A percentile compares a stretch with the other conserved stretches of the same genome.
These are phyloP conservation scores for Pythium brassicae DNA, from an alignment of 352 stramenopile species.

Conservation along the genomic window DNA sequence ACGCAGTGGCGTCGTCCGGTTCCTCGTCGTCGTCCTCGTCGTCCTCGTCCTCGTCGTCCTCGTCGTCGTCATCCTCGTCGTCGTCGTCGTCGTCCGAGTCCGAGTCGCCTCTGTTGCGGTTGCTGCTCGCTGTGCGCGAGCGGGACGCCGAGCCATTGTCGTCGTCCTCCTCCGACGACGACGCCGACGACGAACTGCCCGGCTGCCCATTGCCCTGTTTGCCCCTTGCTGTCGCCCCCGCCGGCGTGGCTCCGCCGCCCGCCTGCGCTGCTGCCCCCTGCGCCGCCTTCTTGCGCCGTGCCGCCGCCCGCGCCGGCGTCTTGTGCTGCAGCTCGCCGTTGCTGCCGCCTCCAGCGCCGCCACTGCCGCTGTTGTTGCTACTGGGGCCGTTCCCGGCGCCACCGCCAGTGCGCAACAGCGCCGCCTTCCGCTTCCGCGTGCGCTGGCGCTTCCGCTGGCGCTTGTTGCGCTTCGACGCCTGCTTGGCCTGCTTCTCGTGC, in stretches of 20 bases:
- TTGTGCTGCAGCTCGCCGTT: constrained; percentile 28
- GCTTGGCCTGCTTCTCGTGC: constrained; percentile 85
- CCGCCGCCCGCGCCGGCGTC: constrained; percentile 18
- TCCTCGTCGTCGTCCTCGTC: constrained; percentile 29
- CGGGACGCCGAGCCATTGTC: constrained; percentile 22
- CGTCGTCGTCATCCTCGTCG: constrained; percentile 45
- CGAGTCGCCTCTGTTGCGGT: constrained; percentile 42
- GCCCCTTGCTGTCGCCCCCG: background rate
- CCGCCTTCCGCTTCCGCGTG: constrained; percentile 80
- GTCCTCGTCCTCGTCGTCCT: constrained; percentile 30
- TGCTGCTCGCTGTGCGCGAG: constrained; percentile 17
- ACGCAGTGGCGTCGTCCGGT: constrained; percentile 7
- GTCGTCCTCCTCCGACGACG: constrained; percentile 50
- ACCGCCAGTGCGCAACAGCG: constrained; percentile 23
- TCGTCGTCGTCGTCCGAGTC: constrained; percentile 60
- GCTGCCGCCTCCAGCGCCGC: too few relatives aligned
- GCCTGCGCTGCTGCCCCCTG: too few relatives aligned
- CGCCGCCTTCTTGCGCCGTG: constrained; percentile 13
- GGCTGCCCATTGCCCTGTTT: background rate
- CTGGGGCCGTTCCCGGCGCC: too few relatives aligned
- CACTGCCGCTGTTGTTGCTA: background rate
- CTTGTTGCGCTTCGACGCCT: constrained; percentile 83
- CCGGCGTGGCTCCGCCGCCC: too few relatives aligned
- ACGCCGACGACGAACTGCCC: constrained; percentile 6
- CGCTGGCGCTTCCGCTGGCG: constrained; percentile 82